phyloP scores from a whole-genome alignment of 139 green algal species.

The Spirogloea muscicola region DNA sequence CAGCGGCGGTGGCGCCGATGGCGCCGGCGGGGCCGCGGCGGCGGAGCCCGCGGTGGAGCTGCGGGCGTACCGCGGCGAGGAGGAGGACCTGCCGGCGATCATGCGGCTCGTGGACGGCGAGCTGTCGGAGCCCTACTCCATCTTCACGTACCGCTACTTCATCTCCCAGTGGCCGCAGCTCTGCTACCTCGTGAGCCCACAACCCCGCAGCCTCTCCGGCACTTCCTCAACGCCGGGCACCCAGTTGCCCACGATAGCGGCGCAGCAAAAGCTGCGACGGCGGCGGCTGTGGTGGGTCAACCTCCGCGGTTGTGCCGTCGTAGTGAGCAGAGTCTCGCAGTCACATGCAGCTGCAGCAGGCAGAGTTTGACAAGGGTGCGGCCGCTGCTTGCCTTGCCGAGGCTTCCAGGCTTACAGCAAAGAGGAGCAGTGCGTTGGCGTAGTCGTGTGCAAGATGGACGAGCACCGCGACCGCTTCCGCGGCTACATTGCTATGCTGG shows the following conservation, averaged over 20 bases:
- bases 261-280: too few species aligned
- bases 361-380: too few species aligned
- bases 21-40: neutral
- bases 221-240: too few species aligned
- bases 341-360: too few species aligned
- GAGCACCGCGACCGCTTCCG: constrained; percentile 64
- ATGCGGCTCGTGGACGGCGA: constrained; percentile 91
- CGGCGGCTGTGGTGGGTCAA: too few species aligned
- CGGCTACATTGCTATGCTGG: constrained; percentile 97
- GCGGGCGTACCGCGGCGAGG: constrained; percentile 45
- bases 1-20: too few species aligned
- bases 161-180: constrained; percentile 87
- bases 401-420: too few species aligned
- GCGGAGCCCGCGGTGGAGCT: neutral
- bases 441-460: constrained; percentile 93
- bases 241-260: too few species aligned
- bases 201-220: too few species aligned
- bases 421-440: constrained; percentile 43
- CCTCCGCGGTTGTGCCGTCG: too few species aligned
- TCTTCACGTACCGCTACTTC: constrained; percentile 98
- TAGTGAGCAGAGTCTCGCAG: too few species aligned
- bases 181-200: constrained; percentile 67
- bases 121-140: constrained; percentile 95
- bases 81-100: constrained; percentile 76
- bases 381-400: too few species aligned